These are phyloP conservation scores for Hypocreales sp. DNA, from an alignment of 2,329 filamentous ascomycete species.

Conservation along the genomic window DNA sequence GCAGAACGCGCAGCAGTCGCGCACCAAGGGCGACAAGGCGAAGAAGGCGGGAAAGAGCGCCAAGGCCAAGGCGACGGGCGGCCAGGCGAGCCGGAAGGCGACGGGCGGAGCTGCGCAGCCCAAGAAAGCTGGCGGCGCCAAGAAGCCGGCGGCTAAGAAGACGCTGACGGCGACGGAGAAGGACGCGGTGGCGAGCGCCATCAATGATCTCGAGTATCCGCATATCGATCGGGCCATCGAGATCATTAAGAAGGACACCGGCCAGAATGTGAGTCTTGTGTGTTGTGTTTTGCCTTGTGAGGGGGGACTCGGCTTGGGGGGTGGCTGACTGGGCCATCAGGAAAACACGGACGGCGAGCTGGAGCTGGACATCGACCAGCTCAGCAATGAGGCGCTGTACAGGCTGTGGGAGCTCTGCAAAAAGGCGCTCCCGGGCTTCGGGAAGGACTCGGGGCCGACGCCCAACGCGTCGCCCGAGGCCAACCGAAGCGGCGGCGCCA, in stretches of 20 bases:
- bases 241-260: constrained; percentile 80
- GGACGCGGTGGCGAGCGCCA: constrained; percentile 75
- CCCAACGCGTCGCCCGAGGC: constrained; percentile 15
- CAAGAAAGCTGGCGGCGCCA: constrained; percentile 21
- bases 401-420: constrained; percentile 33
- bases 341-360: constrained; percentile 45
- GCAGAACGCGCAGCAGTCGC: constrained; percentile 37
- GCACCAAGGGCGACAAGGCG: constrained; percentile 41
- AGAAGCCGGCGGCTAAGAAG: constrained; percentile 29
- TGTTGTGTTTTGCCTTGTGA: no score
- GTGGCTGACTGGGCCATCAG: constrained; percentile 18
- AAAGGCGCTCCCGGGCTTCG: constrained; percentile 25
- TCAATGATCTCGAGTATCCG: constrained; percentile 63
- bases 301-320: no score
- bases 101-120: constrained; percentile 14
- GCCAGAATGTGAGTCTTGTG: constrained; percentile 55
- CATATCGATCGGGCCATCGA: constrained; percentile 69
- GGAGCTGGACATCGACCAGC: constrained; percentile 42
- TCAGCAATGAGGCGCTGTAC: constrained; percentile 37
- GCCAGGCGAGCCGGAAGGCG: constrained; percentile 26
- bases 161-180: constrained; percentile 68
- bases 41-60: constrained; percentile 39
- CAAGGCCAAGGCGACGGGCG: constrained; percentile 31
- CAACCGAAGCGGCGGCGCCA: constrained; percentile 11
- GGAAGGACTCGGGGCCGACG: constrained; percentile 14